Percentiles rank a stretch among this genome's conserved stretches.
Evolutionary conservation across 768 basidiomycete genomes (phyloP).

Genomic region (Leccinum barrowsii): DNA sequence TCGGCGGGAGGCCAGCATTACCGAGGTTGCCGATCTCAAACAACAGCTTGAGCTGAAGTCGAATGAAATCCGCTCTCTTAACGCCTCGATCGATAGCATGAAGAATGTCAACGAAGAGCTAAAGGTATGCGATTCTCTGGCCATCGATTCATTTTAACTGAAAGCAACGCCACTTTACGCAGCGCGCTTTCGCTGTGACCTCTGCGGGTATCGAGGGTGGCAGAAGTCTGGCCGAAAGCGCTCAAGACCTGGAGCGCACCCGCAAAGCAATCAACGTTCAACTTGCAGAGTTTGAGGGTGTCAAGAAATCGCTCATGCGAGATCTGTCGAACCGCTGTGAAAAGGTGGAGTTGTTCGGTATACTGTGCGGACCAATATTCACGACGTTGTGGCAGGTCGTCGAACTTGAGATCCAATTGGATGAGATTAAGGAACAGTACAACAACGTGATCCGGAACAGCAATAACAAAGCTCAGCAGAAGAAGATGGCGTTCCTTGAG

Average conservation of each 20-base stretch:
- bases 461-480: constrained; percentile 97
- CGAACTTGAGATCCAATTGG: constrained; percentile 96
- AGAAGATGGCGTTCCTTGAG: constrained; percentile 98
- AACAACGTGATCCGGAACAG: constrained; percentile 97
- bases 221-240: constrained; percentile 94
- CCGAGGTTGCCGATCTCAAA: constrained; percentile 82
- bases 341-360: constrained; percentile 57
- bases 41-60: constrained; percentile 84
- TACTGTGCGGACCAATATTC: constrained; percentile 13
- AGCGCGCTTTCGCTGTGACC: constrained; percentile 97
- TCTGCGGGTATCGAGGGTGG: constrained; percentile 97
- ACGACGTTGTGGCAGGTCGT: constrained; percentile 65
- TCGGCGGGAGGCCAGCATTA: constrained; percentile 84
- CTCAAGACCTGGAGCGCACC: constrained; percentile 94
- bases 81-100: constrained; percentile 84
- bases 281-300: constrained; percentile 95
- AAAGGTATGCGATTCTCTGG: constrained; percentile 60
- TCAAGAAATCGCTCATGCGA: constrained; percentile 98
- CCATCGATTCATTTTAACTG: constrained; percentile 5
- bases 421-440: constrained; percentile 98
- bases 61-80: constrained; percentile 81
- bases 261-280: constrained; percentile 98
- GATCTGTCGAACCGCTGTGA: constrained; percentile 99
- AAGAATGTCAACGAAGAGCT: constrained; percentile 97
- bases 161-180: not conserved